Evolutionary conservation across 352 stramenopile species (phyloP).

Genomic region (Phytophthora cryptogea): DNA sequence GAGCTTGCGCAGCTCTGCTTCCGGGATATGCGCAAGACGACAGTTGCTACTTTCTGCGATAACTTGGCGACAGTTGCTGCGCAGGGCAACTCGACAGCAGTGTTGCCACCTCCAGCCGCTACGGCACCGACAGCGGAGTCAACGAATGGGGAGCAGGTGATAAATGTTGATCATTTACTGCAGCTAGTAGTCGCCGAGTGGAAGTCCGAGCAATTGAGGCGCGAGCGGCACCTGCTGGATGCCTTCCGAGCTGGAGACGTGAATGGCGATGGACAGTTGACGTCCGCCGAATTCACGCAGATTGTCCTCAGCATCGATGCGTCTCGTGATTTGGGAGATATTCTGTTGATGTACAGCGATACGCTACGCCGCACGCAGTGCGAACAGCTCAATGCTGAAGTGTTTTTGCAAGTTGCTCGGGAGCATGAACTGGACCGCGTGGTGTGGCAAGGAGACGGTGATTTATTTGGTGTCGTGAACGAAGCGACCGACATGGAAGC

Average conservation of each 20-base stretch:
- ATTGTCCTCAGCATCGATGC: slow-evolving; percentile 83
- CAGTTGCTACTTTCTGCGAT: slow-evolving; percentile 65
- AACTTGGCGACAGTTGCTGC: slow-evolving; percentile 52
- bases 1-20: slow-evolving; percentile 71
- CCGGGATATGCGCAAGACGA: slow-evolving; percentile 70
- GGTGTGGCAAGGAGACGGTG: slow-evolving; percentile 71
- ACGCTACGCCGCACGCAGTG: slow-evolving; percentile 68
- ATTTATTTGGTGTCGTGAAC: slow-evolving; percentile 73
- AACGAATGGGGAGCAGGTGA: slow-evolving; percentile 24
- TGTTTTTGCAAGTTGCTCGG: slow-evolving; percentile 76
- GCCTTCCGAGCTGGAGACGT: slow-evolving; percentile 80
- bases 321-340: slow-evolving; percentile 60
- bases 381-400: slow-evolving; percentile 55
- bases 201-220: slow-evolving; percentile 67
- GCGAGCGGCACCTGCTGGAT: slow-evolving; percentile 67
- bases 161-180: slow-evolving; percentile 81
- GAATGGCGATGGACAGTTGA: slow-evolving; percentile 80
- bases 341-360: slow-evolving; percentile 85
- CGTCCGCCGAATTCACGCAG: slow-evolving; percentile 75
- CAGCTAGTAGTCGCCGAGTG: slow-evolving; percentile 70
- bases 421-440: slow-evolving; percentile 76
- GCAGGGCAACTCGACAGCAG: slow-evolving; percentile 40
- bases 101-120: slow-evolving; percentile 1
- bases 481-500: slow-evolving; percentile 60
- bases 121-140: neutral